phyloP scores from a whole-genome alignment of 2,329 filamentous ascomycete species.

The Neofusicoccum parvum region DNA sequence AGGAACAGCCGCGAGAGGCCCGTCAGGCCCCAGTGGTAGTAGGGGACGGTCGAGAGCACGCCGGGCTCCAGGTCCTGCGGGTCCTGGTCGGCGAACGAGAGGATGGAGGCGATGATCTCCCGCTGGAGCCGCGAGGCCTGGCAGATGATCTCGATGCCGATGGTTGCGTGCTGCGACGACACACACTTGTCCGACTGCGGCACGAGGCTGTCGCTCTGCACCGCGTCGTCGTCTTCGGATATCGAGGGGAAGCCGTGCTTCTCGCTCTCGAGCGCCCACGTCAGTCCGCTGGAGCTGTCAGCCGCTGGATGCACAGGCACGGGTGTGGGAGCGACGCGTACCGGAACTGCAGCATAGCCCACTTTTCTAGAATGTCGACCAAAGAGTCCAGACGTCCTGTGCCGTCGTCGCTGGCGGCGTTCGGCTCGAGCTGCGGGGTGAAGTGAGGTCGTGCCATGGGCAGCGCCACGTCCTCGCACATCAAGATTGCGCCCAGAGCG shows the following conservation, averaged over 20 bases:
- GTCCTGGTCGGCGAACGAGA: background rate
- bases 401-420: background rate
- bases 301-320: background rate
- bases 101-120: conserved; percentile 18
- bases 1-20: conserved; percentile 17
- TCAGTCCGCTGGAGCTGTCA: background rate
- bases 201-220: background rate
- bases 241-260: background rate
- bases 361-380: conserved; percentile 15
- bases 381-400: background rate
- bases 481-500: conserved; percentile 6
- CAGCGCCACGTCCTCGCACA: conserved; percentile 6
- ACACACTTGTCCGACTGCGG: background rate
- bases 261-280: conserved; percentile 12
- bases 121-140: conserved; percentile 13
- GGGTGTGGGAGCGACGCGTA: background rate
- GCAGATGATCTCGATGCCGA: conserved; percentile 20
- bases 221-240: background rate
- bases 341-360: conserved; percentile 15
- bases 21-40: conserved; percentile 19
- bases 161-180: background rate
- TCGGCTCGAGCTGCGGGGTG: background rate
- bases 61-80: background rate
- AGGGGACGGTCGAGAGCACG: background rate
- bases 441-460: background rate